These are phyloP conservation scores for Cylindrodendrum hubeiense DNA, from an alignment of 2,329 filamentous ascomycete species.

Conservation along the genomic window DNA sequence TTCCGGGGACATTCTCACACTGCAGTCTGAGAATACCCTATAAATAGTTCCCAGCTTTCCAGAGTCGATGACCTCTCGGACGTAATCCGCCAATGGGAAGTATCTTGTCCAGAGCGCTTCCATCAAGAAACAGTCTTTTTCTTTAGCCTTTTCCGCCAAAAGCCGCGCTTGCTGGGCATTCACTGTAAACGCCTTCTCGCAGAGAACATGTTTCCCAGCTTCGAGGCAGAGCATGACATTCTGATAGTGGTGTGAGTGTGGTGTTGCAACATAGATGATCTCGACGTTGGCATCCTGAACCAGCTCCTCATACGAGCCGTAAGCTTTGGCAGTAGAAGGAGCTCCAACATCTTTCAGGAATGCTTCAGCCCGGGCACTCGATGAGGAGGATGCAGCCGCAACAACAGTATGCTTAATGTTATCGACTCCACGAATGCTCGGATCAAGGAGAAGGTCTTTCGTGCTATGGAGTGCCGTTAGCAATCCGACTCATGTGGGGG, in stretches of 20 bases:
- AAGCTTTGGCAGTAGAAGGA: slow-evolving; percentile 74
- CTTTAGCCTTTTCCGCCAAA: slow-evolving; percentile 76
- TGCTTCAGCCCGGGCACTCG: slow-evolving; percentile 72
- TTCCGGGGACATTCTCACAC: slow-evolving; percentile 6
- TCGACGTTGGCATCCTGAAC: slow-evolving; percentile 83
- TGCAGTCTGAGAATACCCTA: slow-evolving; percentile 57
- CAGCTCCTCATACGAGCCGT: slow-evolving; percentile 84
- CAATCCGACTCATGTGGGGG: too few relatives aligned
- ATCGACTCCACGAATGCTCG: slow-evolving; percentile 73
- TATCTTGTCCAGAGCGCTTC: slow-evolving; percentile 91
- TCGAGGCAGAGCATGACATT: slow-evolving; percentile 84
- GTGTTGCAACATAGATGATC: slow-evolving; percentile 88
- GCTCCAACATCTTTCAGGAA: slow-evolving; percentile 79
- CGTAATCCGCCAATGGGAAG: slow-evolving; percentile 82
- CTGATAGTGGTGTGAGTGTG: slow-evolving; percentile 92
- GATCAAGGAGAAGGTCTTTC: slow-evolving; percentile 81
- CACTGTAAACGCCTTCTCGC: slow-evolving; percentile 90
- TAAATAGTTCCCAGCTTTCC: slow-evolving; percentile 70
- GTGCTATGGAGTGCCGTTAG: too few relatives aligned
- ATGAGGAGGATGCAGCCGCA: slow-evolving; percentile 84
- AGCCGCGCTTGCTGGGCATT: slow-evolving; percentile 80
- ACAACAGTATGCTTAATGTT: slow-evolving; percentile 82
- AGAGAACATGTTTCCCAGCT: slow-evolving; percentile 87
- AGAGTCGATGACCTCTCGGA: slow-evolving; percentile 71
- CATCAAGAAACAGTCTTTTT: slow-evolving; percentile 81